phyloP scores from a whole-genome alignment of 192 early-diverging fungal genomes.

The Lobulomyces angularis region DNA sequence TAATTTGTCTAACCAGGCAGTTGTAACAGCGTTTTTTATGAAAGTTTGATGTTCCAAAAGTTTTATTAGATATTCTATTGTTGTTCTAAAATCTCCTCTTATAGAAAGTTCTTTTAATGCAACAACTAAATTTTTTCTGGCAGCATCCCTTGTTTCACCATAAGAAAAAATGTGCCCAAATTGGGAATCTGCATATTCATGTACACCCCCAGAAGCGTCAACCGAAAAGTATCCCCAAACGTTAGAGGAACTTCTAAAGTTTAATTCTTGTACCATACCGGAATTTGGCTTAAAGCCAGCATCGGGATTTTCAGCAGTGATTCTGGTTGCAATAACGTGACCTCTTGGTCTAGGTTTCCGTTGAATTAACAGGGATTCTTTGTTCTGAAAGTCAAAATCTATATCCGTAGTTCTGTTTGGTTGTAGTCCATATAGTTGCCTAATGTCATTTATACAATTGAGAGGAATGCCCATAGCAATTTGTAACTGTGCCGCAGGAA shows the following conservation, averaged over 20 bases:
- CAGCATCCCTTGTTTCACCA: constrained; percentile 83
- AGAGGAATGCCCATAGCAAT: constrained; percentile 99
- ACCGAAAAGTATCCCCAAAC: constrained; percentile 99
- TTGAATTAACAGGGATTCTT: constrained; percentile 65
- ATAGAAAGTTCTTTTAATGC: constrained; percentile 97
- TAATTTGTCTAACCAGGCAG: constrained; percentile 88
- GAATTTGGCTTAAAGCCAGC: constrained; percentile 97
- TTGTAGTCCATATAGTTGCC: constrained; percentile 83
- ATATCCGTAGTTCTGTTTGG: constrained; percentile 77
- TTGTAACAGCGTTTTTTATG: constrained; percentile 78
- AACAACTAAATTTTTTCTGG: constrained; percentile 91
- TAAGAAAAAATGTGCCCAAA: constrained; percentile 98
- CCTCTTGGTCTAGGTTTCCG: constrained; percentile 89
- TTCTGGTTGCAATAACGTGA: constrained; percentile 95
- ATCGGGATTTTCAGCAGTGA: constrained; percentile 98
- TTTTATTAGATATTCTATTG: constrained; percentile 91
- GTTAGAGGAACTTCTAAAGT: constrained; percentile 87
- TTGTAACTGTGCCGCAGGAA: constrained; percentile 94
- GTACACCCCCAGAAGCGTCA: constrained; percentile 82
- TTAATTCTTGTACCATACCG: constrained; percentile 93
- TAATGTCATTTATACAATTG: constrained; percentile 87
- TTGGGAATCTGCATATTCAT: constrained; percentile 99
- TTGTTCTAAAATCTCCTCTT: constrained; percentile 96
- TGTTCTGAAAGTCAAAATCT: constrained; percentile 81
- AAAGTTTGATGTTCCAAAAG: constrained; percentile 85